Base-by-base conservation (phyloP, 495 filamentous ascomycete species). In the Penicillium salamii region DNA sequence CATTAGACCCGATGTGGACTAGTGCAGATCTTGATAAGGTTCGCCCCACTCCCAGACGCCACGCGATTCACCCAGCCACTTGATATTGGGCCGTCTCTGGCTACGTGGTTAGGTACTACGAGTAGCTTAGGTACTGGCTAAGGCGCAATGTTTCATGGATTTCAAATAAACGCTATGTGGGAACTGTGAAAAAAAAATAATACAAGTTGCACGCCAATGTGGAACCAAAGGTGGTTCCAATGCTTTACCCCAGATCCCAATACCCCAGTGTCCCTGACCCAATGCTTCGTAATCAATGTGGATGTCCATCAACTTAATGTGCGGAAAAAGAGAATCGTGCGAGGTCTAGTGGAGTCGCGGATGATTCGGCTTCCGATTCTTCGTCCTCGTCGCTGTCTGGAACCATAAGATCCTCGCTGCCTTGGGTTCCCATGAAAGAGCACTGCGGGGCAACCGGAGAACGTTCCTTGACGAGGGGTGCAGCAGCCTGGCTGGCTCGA, bases 351-450 rank as follows among this genome's bases (percentile, higher is more conserved):
- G 65, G 44, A 9, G 53, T 37, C 13, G 51, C 49, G 23, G 60
- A 62, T 29, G 75, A 71, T 12, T 34, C 42, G 13, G 32, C 29
- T 7, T 35, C 23, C 26, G 29, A 13, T 1, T 81, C 75, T 20
- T 76, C 71, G 3, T 85, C 82, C 8, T 72, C 84, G 31, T 89
- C 85, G 53, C 86, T 89, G 42, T 86, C 78, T 0, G 86, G 85
- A 3, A 87, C 64, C 14, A 95, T 77, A 36, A 84, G 65, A 55
- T 95, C 89, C 61, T 95, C 89, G 58, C 89, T 92, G 1, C 89
- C 88, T 40, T 78, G 69, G 13, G 43, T 17, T 32, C n/a, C 47
- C 3, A 34, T 38, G 14, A 15, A 35, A 7, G 53, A 50, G 13
- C 34, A 41, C 14, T 9, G 52, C 7, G 49, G 46, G 1, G 44